Percentiles rank a stretch among this genome's conserved stretches.
Conservation (phyloP, 2,329 filamentous ascomycete species). For the Cordyceps militaris region DNA sequence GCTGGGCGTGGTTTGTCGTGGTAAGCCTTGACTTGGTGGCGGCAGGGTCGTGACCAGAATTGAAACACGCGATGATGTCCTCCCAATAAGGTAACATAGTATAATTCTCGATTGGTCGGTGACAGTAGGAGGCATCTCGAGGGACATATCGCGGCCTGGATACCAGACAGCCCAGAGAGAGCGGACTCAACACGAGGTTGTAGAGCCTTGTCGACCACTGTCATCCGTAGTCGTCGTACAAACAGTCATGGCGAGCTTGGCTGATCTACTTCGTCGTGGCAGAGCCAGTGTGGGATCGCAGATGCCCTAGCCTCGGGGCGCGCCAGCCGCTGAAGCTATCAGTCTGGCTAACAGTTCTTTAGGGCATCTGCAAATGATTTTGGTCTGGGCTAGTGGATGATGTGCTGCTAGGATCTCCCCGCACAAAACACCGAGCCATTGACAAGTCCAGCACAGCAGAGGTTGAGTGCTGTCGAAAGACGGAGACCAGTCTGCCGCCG, state of each 20-base stretch:
- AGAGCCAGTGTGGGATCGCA: background rate
- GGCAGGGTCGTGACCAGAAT: background rate
- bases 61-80: background rate
- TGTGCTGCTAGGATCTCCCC: slow-evolving; percentile 10
- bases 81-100: background rate
- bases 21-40: too few relatives aligned
- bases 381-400: background rate
- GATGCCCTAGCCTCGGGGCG: background rate
- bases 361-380: background rate
- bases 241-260: background rate
- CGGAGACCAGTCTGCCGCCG: too few relatives aligned
- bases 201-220: background rate
- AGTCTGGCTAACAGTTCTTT: background rate
- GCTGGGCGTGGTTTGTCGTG: too few relatives aligned
- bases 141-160: background rate
- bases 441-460: background rate
- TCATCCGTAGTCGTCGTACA: background rate
- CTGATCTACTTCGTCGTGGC: background rate
- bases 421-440: background rate
- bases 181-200: background rate
- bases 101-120: background rate
- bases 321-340: background rate
- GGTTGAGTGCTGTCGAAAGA: background rate
- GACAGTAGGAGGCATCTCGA: background rate
- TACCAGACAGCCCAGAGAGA: background rate